Conservation (phyloP, 805 yeast species). For the Candida michaelii region DNA sequence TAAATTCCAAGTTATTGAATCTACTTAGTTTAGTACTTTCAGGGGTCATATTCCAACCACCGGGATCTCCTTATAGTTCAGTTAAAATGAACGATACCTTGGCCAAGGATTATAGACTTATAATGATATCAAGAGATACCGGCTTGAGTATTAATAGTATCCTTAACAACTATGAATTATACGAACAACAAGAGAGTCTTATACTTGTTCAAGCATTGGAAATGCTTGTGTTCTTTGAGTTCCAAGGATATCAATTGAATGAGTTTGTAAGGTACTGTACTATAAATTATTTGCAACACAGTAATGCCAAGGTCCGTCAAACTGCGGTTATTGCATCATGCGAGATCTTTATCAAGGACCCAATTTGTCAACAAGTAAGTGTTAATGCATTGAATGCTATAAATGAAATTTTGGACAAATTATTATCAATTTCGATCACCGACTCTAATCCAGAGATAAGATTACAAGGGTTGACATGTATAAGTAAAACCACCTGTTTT, state of each 20-base stretch:
- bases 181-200: constrained; percentile 37
- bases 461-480: constrained; percentile 68
- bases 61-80: constrained; percentile 78
- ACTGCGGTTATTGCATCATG: constrained; percentile 85
- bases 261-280: constrained; percentile 88
- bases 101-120: constrained; percentile 77
- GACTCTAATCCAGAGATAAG: constrained; percentile 88
- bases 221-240: constrained; percentile 73
- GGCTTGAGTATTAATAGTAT: constrained; percentile 39
- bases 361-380: constrained; percentile 82
- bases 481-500: constrained; percentile 61
- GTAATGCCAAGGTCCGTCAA: constrained; percentile 73
- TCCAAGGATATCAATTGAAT: constrained; percentile 71
- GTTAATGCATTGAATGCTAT: constrained; percentile 79
- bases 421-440: constrained; percentile 79
- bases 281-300: constrained; percentile 80
- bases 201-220: constrained; percentile 76
- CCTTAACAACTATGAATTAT: constrained; percentile 28
- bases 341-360: constrained; percentile 69
- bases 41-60: constrained; percentile 77
- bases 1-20: constrained; percentile 70
- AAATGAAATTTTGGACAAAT: constrained; percentile 76
- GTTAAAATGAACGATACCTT: constrained; percentile 57
- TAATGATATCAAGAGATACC: constrained; percentile 71
- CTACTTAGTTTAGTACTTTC: constrained; percentile 72